A percentile compares a stretch with the other conserved stretches of the same genome.
Conservation (phyloP, 352 stramenopile species). For the Hyaloperonospora arabidopsidis region DNA sequence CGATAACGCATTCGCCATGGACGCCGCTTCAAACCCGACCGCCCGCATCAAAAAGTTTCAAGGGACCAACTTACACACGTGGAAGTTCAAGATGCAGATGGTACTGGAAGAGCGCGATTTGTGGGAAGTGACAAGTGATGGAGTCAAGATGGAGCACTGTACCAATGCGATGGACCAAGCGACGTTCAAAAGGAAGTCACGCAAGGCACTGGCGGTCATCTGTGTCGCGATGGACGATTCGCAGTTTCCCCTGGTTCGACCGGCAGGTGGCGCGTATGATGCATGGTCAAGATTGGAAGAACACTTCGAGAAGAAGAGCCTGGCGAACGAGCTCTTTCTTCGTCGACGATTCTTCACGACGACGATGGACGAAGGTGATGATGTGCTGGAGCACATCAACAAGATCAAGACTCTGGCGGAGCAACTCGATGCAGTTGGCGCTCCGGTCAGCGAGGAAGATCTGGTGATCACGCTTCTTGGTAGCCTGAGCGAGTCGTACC, state of each 20-base stretch:
- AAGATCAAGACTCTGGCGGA: too few species aligned
- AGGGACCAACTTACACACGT: neutral
- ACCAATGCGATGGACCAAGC: too few species aligned
- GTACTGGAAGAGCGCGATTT: too few species aligned
- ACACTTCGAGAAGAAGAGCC: conserved; percentile 1
- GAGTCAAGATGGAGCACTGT: neutral
- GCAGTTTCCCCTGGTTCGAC: conserved; percentile 7
- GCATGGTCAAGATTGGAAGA: conserved; percentile 3
- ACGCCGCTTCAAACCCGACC: neutral
- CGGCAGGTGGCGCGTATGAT: too few species aligned
- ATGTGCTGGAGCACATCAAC: conserved; percentile 2
- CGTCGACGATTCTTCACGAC: neutral
- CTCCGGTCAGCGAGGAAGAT: conserved; percentile 1
- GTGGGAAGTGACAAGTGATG: neutral
- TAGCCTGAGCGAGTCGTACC: conserved; percentile 20
- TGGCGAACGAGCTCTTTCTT: conserved; percentile 1
- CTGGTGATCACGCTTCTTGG: too few species aligned
- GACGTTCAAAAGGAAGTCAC: too few species aligned
- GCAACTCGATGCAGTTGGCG: neutral
- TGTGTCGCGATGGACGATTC: conserved; percentile 2
- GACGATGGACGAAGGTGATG: neutral
- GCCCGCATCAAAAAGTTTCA: neutral
- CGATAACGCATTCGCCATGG: neutral
- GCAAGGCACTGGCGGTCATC: too few species aligned
- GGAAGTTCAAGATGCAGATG: neutral